Conservation (phyloP, 352 stramenopile genomes). For the Peronospora destructor region DNA sequence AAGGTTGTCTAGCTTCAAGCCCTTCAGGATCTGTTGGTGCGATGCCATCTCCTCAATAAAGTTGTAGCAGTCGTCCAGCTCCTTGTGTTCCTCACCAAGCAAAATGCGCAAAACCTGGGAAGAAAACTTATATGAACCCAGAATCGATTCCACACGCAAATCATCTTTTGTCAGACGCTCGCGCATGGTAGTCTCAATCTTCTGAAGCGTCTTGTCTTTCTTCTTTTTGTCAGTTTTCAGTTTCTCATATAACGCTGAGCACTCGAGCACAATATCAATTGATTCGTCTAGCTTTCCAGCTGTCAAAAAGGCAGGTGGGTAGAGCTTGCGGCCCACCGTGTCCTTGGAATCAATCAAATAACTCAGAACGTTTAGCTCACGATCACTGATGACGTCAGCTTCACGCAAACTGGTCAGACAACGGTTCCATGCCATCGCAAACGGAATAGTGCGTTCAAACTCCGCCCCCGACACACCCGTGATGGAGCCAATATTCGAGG, state of each 20-base stretch:
- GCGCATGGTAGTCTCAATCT: conserved; percentile 79
- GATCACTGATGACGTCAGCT: conserved; percentile 73
- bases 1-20: conserved; percentile 68
- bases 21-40: conserved; percentile 68
- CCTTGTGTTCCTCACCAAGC: conserved; percentile 78
- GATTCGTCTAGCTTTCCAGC: conserved; percentile 79
- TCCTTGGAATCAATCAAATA: conserved; percentile 81
- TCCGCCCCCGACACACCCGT: conserved; percentile 68
- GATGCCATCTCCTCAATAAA: conserved; percentile 80
- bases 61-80: conserved; percentile 73
- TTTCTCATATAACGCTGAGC: conserved; percentile 69
- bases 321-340: conserved; percentile 58
- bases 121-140: conserved; percentile 85
- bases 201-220: conserved; percentile 80
- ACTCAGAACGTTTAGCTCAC: conserved; percentile 75
- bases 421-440: conserved; percentile 82
- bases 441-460: conserved; percentile 78
- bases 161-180: conserved; percentile 79
- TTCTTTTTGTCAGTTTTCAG: conserved; percentile 82
- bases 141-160: conserved; percentile 68
- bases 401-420: conserved; percentile 67
- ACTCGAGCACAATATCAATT: conserved; percentile 81
- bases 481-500: conserved; percentile 62
- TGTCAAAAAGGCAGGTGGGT: conserved; percentile 72
- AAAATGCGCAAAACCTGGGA: conserved; percentile 73